These are phyloP conservation scores for Liriodendron chinense DNA, from an alignment of 164 flowering plant genomes.

Conservation along the genomic window DNA sequence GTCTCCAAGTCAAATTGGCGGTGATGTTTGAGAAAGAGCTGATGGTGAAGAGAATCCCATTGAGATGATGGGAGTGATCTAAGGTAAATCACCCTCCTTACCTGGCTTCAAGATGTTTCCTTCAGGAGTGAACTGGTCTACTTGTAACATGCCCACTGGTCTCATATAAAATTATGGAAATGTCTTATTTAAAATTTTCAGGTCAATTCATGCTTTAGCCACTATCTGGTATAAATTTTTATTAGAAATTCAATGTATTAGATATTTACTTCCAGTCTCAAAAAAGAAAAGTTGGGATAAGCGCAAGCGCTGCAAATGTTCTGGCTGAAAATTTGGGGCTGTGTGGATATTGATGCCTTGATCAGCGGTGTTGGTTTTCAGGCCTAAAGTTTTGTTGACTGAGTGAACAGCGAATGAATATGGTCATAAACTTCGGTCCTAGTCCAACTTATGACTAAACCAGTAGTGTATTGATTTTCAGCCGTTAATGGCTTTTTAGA, in stretches of 20 bases:
- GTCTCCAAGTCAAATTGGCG: neutral
- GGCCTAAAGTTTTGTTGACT: too few relatives aligned
- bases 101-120: slow-evolving; percentile 10
- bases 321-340: too few relatives aligned
- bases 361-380: too few relatives aligned
- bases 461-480: too few relatives aligned
- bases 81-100: slow-evolving; percentile 25
- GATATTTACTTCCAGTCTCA: neutral
- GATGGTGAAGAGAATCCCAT: slow-evolving; percentile 13
- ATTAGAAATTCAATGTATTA: neutral
- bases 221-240: neutral
- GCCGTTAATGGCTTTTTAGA: too few relatives aligned
- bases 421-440: too few relatives aligned
- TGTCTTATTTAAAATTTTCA: slow-evolving; percentile 11
- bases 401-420: too few relatives aligned
- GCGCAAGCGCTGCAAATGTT: too few relatives aligned
- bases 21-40: slow-evolving; percentile 11
- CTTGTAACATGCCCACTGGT: slow-evolving; percentile 43
- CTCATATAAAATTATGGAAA: slow-evolving; percentile 33
- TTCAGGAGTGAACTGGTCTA: slow-evolving; percentile 17
- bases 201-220: neutral
- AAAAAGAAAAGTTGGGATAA: neutral
- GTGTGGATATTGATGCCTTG: too few relatives aligned
- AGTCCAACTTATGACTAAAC: too few relatives aligned
- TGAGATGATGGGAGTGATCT: neutral